phyloP scores from a whole-genome alignment of 257 asterid genomes.

The Fraxinus cuspidata region DNA sequence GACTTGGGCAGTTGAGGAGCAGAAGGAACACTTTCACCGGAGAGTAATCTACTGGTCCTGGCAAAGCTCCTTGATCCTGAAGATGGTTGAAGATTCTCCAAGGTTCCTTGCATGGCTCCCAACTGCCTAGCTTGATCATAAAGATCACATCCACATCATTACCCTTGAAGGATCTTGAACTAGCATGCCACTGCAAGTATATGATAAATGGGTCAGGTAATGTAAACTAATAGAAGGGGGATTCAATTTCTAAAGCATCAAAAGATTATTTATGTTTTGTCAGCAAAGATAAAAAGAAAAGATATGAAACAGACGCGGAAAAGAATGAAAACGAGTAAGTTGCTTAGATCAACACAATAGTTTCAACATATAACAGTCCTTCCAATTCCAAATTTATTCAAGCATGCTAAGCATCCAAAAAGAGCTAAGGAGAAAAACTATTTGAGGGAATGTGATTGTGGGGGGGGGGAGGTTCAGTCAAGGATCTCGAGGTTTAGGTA shows the following conservation, averaged over 20 bases:
- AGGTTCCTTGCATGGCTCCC: conserved; percentile 24
- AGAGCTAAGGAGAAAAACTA: background rate
- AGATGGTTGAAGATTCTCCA: conserved; percentile 60
- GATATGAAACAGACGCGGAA: background rate
- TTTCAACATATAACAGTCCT: background rate
- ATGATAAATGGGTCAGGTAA: conserved; percentile 13
- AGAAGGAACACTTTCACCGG: conserved; percentile 63
- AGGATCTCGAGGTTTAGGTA: background rate
- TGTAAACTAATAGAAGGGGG: background rate
- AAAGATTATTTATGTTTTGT: background rate
- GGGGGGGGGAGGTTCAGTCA: background rate
- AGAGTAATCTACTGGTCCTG: conserved; percentile 79
- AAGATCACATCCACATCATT: conserved; percentile 57
- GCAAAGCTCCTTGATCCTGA: conserved; percentile 78
- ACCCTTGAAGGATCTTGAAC: conserved; percentile 62
- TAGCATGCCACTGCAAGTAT: conserved; percentile 75
- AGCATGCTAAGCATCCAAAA: background rate
- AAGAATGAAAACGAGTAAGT: background rate
- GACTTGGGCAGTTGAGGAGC: conserved; percentile 77
- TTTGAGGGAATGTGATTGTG: background rate
- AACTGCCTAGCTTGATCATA: conserved; percentile 53
- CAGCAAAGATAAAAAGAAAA: background rate
- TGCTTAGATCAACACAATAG: background rate
- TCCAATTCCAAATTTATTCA: too few species aligned
- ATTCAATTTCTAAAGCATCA: background rate